Percentiles rank a stretch among this genome's conserved stretches.
phyloP scores from a whole-genome alignment of 2,329 filamentous ascomycete genomes.

The Neopestalotiopsis rosae region DNA sequence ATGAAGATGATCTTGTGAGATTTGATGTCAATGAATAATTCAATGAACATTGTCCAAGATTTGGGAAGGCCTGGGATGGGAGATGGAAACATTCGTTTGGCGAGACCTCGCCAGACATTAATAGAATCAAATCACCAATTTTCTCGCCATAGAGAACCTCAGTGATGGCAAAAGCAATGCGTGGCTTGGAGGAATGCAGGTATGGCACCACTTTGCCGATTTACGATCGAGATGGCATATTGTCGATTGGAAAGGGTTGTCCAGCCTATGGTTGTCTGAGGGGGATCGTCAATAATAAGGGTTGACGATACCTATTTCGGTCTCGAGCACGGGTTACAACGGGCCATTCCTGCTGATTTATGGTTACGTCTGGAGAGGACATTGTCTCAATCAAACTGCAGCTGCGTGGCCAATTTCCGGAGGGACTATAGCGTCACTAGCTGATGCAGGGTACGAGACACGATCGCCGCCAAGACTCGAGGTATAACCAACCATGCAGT shows the following conservation, averaged over 20 bases:
- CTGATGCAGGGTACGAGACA: not conserved
- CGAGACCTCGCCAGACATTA: not conserved
- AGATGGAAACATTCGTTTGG: not conserved
- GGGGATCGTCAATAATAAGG: not conserved
- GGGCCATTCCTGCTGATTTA: not conserved
- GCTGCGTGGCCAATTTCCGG: not conserved
- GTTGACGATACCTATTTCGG: too few species aligned
- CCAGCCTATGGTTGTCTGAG: not conserved
- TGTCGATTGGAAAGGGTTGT: not conserved
- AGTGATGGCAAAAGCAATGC: constrained; percentile 14
- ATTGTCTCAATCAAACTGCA: not conserved
- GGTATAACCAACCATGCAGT: not conserved
- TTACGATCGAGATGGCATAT: not conserved
- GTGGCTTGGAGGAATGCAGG: constrained; percentile 10
- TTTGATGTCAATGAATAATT: not conserved
- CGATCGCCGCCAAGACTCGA: not conserved
- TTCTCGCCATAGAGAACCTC: not conserved
- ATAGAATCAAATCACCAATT: not conserved
- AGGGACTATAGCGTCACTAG: not conserved
- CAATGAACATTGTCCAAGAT: not conserved
- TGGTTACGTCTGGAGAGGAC: not conserved
- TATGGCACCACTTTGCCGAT: constrained; percentile 6
- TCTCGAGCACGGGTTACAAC: not conserved
- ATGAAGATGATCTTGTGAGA: not conserved
- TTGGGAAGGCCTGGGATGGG: not conserved